Percentiles rank a stretch among this genome's conserved stretches.
phyloP scores from a whole-genome alignment of 2,329 filamentous ascomycete species.

The Ceratocystis albifundus region DNA sequence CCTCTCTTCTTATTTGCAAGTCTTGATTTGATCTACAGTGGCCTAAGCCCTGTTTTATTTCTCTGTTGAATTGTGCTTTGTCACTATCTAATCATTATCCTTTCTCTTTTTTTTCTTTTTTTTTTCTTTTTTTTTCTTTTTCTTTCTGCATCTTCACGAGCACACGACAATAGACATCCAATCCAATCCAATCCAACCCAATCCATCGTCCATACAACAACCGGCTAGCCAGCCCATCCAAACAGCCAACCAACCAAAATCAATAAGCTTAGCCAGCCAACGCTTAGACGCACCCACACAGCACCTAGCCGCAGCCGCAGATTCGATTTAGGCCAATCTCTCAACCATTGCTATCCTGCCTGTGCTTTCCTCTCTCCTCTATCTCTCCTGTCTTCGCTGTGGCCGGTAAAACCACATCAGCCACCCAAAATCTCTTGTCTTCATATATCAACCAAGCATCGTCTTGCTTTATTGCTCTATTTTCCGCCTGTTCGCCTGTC shows the following conservation, averaged over 20 bases:
- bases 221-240: background rate
- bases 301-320: background rate
- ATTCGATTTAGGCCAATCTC: background rate
- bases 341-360: background rate
- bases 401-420: no score
- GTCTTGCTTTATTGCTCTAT: no score
- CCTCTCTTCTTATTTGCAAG: slow-evolving; percentile 3
- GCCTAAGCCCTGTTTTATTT: slow-evolving; percentile 13
- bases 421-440: no score
- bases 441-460: no score
- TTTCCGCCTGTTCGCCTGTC: background rate
- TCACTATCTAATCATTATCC: slow-evolving; percentile 3
- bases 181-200: no score
- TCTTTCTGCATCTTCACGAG: slow-evolving; percentile 9
- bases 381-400: background rate
- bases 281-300: background rate
- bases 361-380: background rate
- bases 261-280: background rate
- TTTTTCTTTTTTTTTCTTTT: slow-evolving; percentile 14
- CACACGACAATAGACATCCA: background rate
- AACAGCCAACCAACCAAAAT: background rate
- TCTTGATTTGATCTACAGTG: slow-evolving; percentile 14
- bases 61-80: background rate
- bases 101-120: slow-evolving; percentile 12
- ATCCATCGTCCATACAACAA: background rate